These are phyloP conservation scores for Gryganskiella cystojenkinii DNA, from an alignment of 192 early-diverging fungal species.

Conservation along the genomic window DNA sequence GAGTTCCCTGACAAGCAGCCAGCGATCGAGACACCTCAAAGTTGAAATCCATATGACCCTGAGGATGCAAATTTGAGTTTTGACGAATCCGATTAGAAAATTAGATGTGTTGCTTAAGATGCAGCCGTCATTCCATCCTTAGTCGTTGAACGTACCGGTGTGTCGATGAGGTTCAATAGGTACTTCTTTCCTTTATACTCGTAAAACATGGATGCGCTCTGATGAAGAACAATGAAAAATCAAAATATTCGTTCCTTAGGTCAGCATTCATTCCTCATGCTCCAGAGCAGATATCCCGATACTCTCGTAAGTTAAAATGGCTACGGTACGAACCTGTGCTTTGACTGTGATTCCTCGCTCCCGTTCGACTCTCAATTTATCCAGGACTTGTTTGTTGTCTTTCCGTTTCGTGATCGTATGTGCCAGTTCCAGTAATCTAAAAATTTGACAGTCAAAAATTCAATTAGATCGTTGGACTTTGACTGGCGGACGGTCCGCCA, in stretches of 20 bases:
- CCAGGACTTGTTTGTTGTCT: slow-evolving; percentile 90
- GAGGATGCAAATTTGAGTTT: background rate
- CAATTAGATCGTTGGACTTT: background rate
- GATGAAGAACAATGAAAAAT: slow-evolving; percentile 7
- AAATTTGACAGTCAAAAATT: no score
- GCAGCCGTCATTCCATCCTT: no score
- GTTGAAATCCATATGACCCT: slow-evolving; percentile 92
- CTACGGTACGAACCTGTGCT: slow-evolving; percentile 88
- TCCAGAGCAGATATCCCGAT: no score
- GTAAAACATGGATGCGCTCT: slow-evolving; percentile 96
- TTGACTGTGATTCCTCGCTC: slow-evolving; percentile 99
- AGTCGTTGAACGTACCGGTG: slow-evolving; percentile 70
- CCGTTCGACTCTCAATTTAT: slow-evolving; percentile 95
- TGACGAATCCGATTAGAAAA: background rate
- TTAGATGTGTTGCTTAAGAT: no score
- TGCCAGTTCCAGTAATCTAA: slow-evolving; percentile 87
- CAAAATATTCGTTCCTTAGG: background rate
- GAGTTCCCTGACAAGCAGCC: slow-evolving; percentile 92
- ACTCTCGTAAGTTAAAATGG: no score
- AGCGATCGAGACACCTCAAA: slow-evolving; percentile 96
- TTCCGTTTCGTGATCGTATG: slow-evolving; percentile 79
- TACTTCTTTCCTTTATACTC: slow-evolving; percentile 82
- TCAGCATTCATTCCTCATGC: background rate
- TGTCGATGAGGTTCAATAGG: slow-evolving; percentile 95
- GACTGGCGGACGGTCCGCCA: no score